Base-by-base conservation (phyloP, 495 filamentous ascomycete species). In the Chaetomium cochliodes region DNA sequence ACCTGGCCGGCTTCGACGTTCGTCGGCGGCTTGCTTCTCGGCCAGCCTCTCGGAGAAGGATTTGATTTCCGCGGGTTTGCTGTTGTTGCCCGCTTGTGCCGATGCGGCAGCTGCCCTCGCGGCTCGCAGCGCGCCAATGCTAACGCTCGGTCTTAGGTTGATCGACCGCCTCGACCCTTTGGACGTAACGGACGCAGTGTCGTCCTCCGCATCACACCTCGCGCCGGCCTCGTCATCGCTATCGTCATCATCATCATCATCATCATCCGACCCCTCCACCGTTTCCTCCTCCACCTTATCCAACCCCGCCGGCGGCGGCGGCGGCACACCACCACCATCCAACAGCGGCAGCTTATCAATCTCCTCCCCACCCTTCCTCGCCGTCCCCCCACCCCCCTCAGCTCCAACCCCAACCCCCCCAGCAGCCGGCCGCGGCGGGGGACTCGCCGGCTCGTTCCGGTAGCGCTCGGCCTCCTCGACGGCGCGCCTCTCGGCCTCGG, bases 391-490 rank as follows among this genome's bases (percentile, higher is more conserved):
- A n/a, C n/a, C n/a, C 53, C 7, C 26, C 5, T 9, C 16, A 18
- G 51, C 30, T 25, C 3, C 60, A 20, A 6, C 63, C 1, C 41
- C 56, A n/a, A 7, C 46, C 7, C 2, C 63, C 1, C 41, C 56
- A n/a, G 3, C 46, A 5, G 9, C 25, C 0, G 22, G 15, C 11
- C 8, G 15, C 20, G 68, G 37, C 5, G 65, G 63, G 6, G 65
- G 64, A 15, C 70, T 65, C 5, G 70, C 47, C 0, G 73, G 73
- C 44, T 76, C 73, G 26, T 66, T 65, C 2, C 73, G 69, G 51
- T 76, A 76, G 28, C 66, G 53, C 49, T 73, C 72, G 0, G 72
- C 72, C 60, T 76, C 73, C 58, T 73, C 69, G 16, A 59, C 65
- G 6, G 73, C 73, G 39, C 65, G 65, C 22, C 66, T 33, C 37